Base-by-base conservation (phyloP, 371 early-diverging fungal genomes). In the Syncephalastrum sp. region DNA sequence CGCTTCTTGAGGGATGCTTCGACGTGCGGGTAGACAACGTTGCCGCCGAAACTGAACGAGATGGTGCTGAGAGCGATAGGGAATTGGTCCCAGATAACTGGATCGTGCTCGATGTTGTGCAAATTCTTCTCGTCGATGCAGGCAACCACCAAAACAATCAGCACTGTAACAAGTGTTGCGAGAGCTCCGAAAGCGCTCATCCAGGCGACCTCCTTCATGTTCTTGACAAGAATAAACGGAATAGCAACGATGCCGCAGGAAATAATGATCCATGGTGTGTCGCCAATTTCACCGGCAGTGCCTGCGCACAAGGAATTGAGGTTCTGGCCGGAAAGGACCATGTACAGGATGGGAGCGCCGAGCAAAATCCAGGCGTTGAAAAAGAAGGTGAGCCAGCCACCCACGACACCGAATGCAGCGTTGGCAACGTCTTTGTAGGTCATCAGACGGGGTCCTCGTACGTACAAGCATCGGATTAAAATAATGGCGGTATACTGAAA, bases 1-100 rank as follows among this genome's bases (percentile, higher is more conserved):
- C 92, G 94, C 19, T 83, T 64, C 60, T 81, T 78, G 93, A 96
- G 92, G 17, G 91, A 87, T 23, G 83, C 83, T 67, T 92, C 92
- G 24, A 94, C 86, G 61, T 91, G 89, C n/a, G 93, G 90, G 50
- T 88, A 92, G 49, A 91, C 83, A 19, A 88, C 82, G 63, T 91
- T 92, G 46, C 91, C 92, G 56, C 92, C 91, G 56, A 87, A 92
- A 63, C 84, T 82, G 68, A 90, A 90, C 51, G 86, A 89, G 33
- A 91, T 86, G 7, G 87, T 85, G 33, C 80, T 76, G 2, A 86
- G 61, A 0, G 87, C 80, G 8, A 80, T 63, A 5, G 87, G 84
- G 48, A 86, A 72, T 52, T 83, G 77, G 16, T 73, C 60, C 68
- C 76, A 76, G 42, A 81, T 77, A 44, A 75, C 82, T 38, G 61